phyloP scores from a whole-genome alignment of 805 yeast species.

The Cyberlindnera sargentensis region DNA sequence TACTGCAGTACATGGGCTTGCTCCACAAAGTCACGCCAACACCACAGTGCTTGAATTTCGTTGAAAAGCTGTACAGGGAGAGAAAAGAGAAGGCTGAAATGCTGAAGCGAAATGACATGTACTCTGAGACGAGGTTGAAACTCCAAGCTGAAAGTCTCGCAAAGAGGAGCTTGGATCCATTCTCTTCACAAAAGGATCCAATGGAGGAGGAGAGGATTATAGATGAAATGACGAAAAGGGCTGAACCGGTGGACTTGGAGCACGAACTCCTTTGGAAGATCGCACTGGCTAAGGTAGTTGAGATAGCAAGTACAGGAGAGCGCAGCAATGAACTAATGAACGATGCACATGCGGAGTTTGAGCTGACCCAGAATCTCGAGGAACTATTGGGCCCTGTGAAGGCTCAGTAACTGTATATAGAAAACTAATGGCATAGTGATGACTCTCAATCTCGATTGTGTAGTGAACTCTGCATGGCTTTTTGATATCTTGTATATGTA shows the following conservation, averaged over 20 bases:
- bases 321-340: neutral
- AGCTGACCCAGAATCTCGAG: neutral
- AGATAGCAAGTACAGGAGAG: neutral
- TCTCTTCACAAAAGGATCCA: slow-evolving; percentile 2
- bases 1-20: slow-evolving; percentile 18
- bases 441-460: neutral
- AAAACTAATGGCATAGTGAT: neutral
- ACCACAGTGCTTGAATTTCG: slow-evolving; percentile 1
- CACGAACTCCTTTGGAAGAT: slow-evolving; percentile 8
- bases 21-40: slow-evolving; percentile 13
- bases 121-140: neutral
- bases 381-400: slow-evolving; percentile 1
- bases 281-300: slow-evolving; percentile 8
- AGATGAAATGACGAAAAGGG: neutral
- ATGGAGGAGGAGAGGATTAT: neutral
- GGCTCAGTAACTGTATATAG: neutral
- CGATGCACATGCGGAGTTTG: slow-evolving; percentile 1
- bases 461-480: neutral
- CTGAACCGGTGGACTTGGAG: neutral
- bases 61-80: slow-evolving; percentile 1
- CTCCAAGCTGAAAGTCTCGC: neutral
- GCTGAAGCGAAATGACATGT: neutral
- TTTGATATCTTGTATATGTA: too few species aligned
- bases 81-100: neutral
- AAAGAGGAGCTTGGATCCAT: slow-evolving; percentile 10